Evolutionary conservation across 768 basidiomycete genomes (phyloP).

Genomic region (Lentinula guzmanii): DNA sequence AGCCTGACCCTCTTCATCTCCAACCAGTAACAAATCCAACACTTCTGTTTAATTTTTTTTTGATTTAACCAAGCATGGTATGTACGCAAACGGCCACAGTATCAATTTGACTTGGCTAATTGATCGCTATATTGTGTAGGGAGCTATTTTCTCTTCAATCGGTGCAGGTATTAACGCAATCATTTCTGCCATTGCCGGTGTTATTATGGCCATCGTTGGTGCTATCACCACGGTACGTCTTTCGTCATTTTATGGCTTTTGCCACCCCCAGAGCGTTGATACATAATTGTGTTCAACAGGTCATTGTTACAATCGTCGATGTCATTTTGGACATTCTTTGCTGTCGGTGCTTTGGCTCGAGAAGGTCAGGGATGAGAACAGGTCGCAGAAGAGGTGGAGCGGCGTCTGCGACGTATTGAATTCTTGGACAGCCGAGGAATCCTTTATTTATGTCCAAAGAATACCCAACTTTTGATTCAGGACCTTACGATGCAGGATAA

Average conservation of each 20-base stretch:
- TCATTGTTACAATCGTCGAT: constrained; percentile 62
- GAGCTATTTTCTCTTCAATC: constrained; percentile 61
- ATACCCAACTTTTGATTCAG: too few relatives aligned
- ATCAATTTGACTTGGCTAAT: not conserved
- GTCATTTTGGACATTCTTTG: constrained; percentile 51
- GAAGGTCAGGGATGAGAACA: constrained; percentile 17
- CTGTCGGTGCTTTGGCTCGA: constrained; percentile 40
- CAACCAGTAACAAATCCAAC: not conserved
- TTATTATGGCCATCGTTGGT: constrained; percentile 55
- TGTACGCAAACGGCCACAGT: not conserved
- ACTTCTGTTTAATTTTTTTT: not conserved
- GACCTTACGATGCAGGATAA: too few relatives aligned
- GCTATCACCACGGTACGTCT: constrained; percentile 52
- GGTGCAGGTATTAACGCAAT: constrained; percentile 53
- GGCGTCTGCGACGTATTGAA: not conserved
- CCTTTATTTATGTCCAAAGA: not conserved
- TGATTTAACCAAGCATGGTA: not conserved
- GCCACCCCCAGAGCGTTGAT: not conserved
- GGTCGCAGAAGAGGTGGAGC: not conserved
- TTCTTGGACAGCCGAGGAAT: too few relatives aligned
- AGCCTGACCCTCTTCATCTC: not conserved
- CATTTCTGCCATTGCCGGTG: constrained; percentile 52
- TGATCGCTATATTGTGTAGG: constrained; percentile 26
- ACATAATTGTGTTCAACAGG: constrained; percentile 24
- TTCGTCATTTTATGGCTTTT: not conserved